phyloP scores from a whole-genome alignment of 495 filamentous ascomycete genomes.

The Hypomontagnella submonticulosa region DNA sequence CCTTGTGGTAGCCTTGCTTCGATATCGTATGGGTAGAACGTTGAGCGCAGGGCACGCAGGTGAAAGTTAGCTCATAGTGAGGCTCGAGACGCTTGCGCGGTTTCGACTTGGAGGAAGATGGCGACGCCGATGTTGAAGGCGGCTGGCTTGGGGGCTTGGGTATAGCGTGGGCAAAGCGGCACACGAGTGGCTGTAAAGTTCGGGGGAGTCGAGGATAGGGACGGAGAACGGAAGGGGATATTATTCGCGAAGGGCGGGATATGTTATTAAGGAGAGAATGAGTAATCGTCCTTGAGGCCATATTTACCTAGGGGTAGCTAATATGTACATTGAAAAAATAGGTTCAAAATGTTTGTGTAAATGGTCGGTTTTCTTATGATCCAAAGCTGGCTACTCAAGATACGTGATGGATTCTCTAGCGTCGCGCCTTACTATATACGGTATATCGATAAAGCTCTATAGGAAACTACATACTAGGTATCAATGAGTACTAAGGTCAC shows the following conservation, averaged over 20 bases:
- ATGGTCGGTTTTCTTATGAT: too few relatives aligned
- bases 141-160: conserved; percentile 46
- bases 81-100: conserved; percentile 59
- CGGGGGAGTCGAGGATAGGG: conserved; percentile 30
- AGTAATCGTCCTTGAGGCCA: conserved; percentile 29
- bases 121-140: conserved; percentile 42
- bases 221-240: conserved; percentile 31
- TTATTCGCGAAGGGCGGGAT: conserved; percentile 11
- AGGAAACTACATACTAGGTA: too few relatives aligned
- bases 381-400: too few relatives aligned
- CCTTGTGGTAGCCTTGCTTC: conserved; percentile 93
- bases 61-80: conserved; percentile 87
- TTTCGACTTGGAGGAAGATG: conserved; percentile 25
- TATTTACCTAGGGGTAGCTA: conserved; percentile 1
- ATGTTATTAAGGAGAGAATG: conserved; percentile 8
- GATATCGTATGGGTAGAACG: conserved; percentile 82
- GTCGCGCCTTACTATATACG: neutral
- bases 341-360: too few relatives aligned
- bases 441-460: neutral
- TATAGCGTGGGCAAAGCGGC: conserved; percentile 52
- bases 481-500: too few relatives aligned
- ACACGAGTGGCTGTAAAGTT: conserved; percentile 27
- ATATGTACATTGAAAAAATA: neutral
- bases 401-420: conserved; percentile 8
- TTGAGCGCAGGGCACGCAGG: conserved; percentile 83